These are phyloP conservation scores for Asterochloris erici DNA, from an alignment of 139 green algal species.

Conservation along the genomic window DNA sequence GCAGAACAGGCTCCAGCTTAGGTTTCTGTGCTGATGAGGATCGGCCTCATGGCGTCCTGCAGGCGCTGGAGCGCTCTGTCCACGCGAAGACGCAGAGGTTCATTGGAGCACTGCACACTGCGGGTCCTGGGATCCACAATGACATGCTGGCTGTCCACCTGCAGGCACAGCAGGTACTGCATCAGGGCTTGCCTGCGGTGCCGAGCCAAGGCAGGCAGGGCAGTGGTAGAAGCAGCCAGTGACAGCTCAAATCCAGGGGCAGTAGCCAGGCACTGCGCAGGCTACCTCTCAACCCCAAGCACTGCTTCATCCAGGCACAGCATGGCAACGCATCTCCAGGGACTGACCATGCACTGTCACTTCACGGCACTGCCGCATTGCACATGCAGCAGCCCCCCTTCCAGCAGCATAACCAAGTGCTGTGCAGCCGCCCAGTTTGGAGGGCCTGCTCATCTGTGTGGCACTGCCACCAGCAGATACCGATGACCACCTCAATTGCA, in stretches of 20 bases:
- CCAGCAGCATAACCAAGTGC: too few relatives aligned
- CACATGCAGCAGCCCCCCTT: too few relatives aligned
- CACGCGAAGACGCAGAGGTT: slow-evolving; percentile 51
- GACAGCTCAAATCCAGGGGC: neutral
- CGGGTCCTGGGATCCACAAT: slow-evolving; percentile 41
- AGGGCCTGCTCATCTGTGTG: too few relatives aligned
- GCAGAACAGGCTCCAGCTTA: too few relatives aligned
- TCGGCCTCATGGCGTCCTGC: slow-evolving; percentile 13
- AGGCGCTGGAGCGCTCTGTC: slow-evolving; percentile 44
- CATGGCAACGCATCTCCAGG: neutral
- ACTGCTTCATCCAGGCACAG: neutral
- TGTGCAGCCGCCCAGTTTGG: too few relatives aligned
- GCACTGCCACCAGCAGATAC: too few relatives aligned
- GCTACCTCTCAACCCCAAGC: neutral
- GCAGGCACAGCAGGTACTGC: neutral
- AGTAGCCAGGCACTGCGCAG: neutral
- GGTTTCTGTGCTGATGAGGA: neutral
- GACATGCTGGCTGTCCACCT: slow-evolving; percentile 48
- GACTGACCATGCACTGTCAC: neutral
- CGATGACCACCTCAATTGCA: too few relatives aligned
- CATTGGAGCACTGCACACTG: slow-evolving; percentile 67
- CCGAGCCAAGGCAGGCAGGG: too few relatives aligned
- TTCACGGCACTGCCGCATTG: too few relatives aligned
- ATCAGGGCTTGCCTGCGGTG: too few relatives aligned
- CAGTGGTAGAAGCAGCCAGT: neutral